Evolutionary conservation across 2,329 filamentous ascomycete species (phyloP).

Genomic region (Epichloe sp.): DNA sequence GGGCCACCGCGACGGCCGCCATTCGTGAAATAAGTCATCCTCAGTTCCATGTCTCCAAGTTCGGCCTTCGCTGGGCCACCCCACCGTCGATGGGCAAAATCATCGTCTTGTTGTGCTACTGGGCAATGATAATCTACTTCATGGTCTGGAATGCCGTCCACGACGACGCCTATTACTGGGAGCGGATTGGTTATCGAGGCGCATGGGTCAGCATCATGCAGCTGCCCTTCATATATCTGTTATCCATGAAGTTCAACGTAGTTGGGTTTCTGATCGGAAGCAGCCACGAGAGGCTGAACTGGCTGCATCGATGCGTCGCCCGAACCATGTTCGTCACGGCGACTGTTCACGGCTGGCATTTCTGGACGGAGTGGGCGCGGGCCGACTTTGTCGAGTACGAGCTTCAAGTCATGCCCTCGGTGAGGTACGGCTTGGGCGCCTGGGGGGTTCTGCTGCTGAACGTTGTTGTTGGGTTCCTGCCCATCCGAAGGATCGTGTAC

Average conservation of each 20-base stretch:
- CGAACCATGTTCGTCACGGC: slow-evolving; percentile 56
- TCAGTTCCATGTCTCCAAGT: slow-evolving; percentile 34
- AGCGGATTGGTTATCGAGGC: slow-evolving; percentile 54
- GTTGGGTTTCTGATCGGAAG: slow-evolving; percentile 49
- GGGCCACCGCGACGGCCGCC: slow-evolving; percentile 47
- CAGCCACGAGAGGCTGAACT: slow-evolving; percentile 58
- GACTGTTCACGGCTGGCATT: slow-evolving; percentile 57
- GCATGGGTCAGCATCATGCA: slow-evolving; percentile 54
- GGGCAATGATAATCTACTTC: slow-evolving; percentile 45
- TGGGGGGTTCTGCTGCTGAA: slow-evolving; percentile 57
- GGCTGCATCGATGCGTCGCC: slow-evolving; percentile 61
- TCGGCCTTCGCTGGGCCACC: slow-evolving; percentile 39
- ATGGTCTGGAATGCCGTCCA: slow-evolving; percentile 36
- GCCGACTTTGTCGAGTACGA: slow-evolving; percentile 46
- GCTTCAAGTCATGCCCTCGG: slow-evolving; percentile 47
- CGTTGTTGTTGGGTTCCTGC: slow-evolving; percentile 46
- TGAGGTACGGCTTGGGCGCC: slow-evolving; percentile 53
- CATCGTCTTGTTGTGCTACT: slow-evolving; percentile 41
- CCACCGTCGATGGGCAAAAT: slow-evolving; percentile 45
- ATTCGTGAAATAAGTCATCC: slow-evolving; percentile 43
- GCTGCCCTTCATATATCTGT: slow-evolving; percentile 49
- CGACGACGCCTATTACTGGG: slow-evolving; percentile 43
- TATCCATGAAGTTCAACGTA: slow-evolving; percentile 45
- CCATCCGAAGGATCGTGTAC: slow-evolving; percentile 52
- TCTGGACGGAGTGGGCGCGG: slow-evolving; percentile 49